Evolutionary conservation across 495 filamentous ascomycete species (phyloP), one percentile per base, ranked within the genome.

Genomic region (Penicillium canariense): DNA sequence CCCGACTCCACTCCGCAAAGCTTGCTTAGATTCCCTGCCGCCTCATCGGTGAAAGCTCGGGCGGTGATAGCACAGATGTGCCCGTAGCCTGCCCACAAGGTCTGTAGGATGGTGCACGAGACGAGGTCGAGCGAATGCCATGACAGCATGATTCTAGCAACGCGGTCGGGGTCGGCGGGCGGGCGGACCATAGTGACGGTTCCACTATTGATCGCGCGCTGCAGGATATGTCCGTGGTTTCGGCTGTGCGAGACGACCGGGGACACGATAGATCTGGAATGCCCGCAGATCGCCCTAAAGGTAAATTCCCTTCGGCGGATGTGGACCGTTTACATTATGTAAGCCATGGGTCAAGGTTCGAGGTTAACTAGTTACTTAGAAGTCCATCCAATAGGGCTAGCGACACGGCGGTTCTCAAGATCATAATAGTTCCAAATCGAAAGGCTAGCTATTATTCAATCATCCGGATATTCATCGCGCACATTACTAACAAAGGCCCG

Each of bases 401-500:
- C n/a, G n/a, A n/a, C n/a, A n/a, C n/a, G n/a, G n/a, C n/a, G n/a
- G n/a, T n/a, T n/a, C n/a, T n/a, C n/a, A n/a, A n/a, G n/a, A n/a
- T n/a, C n/a, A n/a, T n/a, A n/a, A n/a, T n/a, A n/a, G n/a, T n/a
- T n/a, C n/a, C n/a, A n/a, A n/a, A n/a, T n/a, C n/a, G n/a, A n/a
- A n/a, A n/a, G n/a, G n/a, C n/a, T n/a, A 15, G 17, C 5, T 11
- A 17, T 14, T 12, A 23, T 22, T 61, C 65, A 96, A 71, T 92
- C 89, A 65, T 95, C 87, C 1, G 92, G 92, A 68, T 91, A 97
- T 57, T 90, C 84, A 59, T 94, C 90, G 61, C 67, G 75, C 20
- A 96, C 78, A 68, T 97, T 97, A 59, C 90, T 94, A 5, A 96
- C 78, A 76, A 98, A 98, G 2, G 71, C 75, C 48, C 80, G 76